A percentile compares a stretch with the other conserved stretches of the same genome.
Conservation (phyloP, 495 filamentous ascomycete genomes). For the Neurospora sp. region DNA sequence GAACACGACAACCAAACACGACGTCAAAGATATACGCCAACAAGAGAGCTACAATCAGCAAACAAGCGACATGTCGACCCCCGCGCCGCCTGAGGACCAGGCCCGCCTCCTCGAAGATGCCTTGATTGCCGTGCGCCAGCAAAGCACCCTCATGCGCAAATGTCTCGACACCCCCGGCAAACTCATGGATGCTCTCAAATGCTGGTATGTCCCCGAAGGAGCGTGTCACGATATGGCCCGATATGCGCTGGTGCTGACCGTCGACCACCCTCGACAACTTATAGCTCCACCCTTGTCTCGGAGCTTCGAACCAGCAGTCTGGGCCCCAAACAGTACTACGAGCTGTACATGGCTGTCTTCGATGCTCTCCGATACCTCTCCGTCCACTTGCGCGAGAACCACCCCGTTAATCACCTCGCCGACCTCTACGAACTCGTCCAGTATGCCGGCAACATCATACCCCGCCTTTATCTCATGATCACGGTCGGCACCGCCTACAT, state of each 20-base stretch:
- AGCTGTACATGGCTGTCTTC: conserved; percentile 98
- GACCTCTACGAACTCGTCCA: conserved; percentile 98
- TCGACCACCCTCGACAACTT: not conserved
- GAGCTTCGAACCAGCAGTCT: conserved; percentile 93
- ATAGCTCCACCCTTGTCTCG: conserved; percentile 90
- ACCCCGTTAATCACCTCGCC: conserved; percentile 94
- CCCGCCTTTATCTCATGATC: conserved; percentile 95
- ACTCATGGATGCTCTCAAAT: conserved; percentile 99
- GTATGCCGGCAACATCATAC: conserved; percentile 97
- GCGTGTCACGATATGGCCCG: not conserved
- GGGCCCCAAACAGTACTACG: conserved; percentile 97
- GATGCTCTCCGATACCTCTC: conserved; percentile 95
- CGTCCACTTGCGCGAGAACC: conserved; percentile 90
- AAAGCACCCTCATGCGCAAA: conserved; percentile 92
- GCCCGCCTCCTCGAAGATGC: conserved; percentile 93
- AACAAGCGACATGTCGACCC: conserved; percentile 41
- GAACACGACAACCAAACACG: not conserved
- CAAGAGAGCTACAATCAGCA: not conserved
- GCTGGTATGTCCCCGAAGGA: conserved; percentile 57
- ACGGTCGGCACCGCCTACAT: conserved; percentile 98
- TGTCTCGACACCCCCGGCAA: conserved; percentile 95
- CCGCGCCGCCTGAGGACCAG: conserved; percentile 77
- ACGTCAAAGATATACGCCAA: not conserved
- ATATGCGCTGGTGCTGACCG: not conserved
- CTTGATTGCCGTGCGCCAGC: conserved; percentile 88